Conservation (phyloP, 192 early-diverging fungal species). For the Lobosporangium transversale region DNA sequence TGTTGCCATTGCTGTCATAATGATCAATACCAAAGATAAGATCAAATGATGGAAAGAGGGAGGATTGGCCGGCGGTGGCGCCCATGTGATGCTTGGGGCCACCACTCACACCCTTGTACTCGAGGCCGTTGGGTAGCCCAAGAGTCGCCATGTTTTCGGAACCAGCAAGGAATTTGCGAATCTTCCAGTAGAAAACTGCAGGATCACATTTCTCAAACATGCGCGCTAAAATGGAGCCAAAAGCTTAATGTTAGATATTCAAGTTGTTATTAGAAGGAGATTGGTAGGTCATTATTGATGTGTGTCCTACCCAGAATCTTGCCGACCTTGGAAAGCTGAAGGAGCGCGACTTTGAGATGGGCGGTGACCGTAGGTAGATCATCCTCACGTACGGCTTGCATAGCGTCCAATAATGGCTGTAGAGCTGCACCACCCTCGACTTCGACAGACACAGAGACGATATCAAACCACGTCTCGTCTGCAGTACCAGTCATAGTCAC, state of each 20-base stretch:
- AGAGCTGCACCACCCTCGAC: slow-evolving; percentile 74
- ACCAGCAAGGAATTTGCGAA: slow-evolving; percentile 88
- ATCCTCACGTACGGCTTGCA: slow-evolving; percentile 63
- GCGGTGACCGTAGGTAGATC: slow-evolving; percentile 59
- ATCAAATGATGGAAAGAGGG: slow-evolving; percentile 89
- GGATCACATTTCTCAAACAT: slow-evolving; percentile 96
- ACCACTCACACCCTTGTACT: slow-evolving; percentile 94
- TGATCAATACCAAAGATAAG: slow-evolving; percentile 88
- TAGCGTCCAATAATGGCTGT: slow-evolving; percentile 72
- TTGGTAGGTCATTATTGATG: not conserved
- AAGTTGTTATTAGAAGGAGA: not conserved
- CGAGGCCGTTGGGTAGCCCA: slow-evolving; percentile 74
- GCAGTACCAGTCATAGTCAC: slow-evolving; percentile 84
- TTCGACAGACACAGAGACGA: slow-evolving; percentile 88
- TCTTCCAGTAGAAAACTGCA: slow-evolving; percentile 93
- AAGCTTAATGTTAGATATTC: too few species aligned
- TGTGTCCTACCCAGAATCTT: slow-evolving; percentile 28
- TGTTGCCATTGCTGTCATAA: slow-evolving; percentile 51
- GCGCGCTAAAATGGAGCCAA: too few species aligned
- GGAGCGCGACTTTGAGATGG: slow-evolving; percentile 55
- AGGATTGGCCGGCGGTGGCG: slow-evolving; percentile 90
- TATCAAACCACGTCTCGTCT: slow-evolving; percentile 97
- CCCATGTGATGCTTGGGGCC: slow-evolving; percentile 72
- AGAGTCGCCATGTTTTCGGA: slow-evolving; percentile 86
- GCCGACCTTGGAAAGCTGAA: slow-evolving; percentile 13